A percentile compares a stretch with the other conserved stretches of the same genome.
Conservation (phyloP, 2,329 filamentous ascomycete species). For the Cephalotrichum gorgonifer region DNA sequence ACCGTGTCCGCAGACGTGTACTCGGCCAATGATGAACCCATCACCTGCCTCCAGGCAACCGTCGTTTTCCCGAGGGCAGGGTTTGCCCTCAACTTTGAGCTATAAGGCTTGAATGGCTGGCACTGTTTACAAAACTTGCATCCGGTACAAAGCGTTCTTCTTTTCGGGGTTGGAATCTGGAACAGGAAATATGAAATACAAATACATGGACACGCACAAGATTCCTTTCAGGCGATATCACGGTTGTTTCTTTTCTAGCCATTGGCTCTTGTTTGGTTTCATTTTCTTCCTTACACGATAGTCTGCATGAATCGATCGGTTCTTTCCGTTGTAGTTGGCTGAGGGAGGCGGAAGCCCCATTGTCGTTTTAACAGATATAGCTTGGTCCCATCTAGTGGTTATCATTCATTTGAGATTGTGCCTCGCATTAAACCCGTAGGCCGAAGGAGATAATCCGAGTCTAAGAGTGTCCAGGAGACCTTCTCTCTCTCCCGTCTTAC, state of each 20-base stretch:
- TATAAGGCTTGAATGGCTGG: slow-evolving; percentile 18
- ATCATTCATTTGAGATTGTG: background rate
- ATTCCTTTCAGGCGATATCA: slow-evolving; percentile 1
- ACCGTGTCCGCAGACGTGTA: slow-evolving; percentile 79
- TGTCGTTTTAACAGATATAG: too few species aligned
- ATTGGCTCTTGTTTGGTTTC: background rate
- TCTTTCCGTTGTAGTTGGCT: too few species aligned
- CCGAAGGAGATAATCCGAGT: background rate
- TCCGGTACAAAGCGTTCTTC: background rate
- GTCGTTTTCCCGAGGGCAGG: slow-evolving; percentile 46
- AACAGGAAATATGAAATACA: background rate
- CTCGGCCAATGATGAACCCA: slow-evolving; percentile 58
- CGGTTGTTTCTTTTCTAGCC: background rate
- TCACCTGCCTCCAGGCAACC: slow-evolving; percentile 77
- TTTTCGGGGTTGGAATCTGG: background rate
- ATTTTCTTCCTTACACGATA: background rate
- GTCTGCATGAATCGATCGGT: background rate
- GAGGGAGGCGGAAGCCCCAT: too few species aligned
- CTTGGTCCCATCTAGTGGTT: too few species aligned
- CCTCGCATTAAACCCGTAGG: background rate
- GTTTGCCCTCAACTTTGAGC: slow-evolving; percentile 26
- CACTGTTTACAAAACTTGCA: background rate
- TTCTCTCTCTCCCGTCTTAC: background rate
- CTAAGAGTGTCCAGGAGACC: background rate
- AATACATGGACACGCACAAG: slow-evolving; percentile 6